Base-by-base conservation (phyloP, 352 stramenopile genomes). In the Plasmopara viticola region DNA sequence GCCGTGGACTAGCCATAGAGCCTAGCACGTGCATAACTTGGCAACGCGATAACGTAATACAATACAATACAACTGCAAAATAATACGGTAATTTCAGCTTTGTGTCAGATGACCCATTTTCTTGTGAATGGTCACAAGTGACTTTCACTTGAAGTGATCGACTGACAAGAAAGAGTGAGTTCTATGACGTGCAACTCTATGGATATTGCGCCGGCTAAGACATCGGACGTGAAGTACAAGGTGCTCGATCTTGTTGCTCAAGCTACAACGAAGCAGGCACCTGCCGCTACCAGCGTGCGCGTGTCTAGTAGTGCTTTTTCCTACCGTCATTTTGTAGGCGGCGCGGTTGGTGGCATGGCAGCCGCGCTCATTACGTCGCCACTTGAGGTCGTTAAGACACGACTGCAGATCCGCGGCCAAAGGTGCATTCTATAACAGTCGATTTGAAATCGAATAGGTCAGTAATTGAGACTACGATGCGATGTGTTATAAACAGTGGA, bases 371-470 rank as follows among this genome's bases (percentile, higher is more conserved):
- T 94, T 62, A 94, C 83, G 48, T 94, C 80, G 30, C 83, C 83
- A 14, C 62, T 94, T 28, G 83, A 94, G 50, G 77, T 94, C 2
- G 80, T 94, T 43, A 90, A 91, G 75, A 94, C 83, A 50, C 78
- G 83, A 8, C 58, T 94, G 59, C 83, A 94, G 62, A 90, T 90
- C 46, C 74, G 74, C 29, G 68, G 65, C 14, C 74, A 75, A 38
- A 72, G 74, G 82, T 93, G 51, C 13, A 64, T 35, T 4, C 4
- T 48, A 25, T 3, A 18, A 2, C 0, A 29, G 15, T 42, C 14
- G 42, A 0, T 20, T 46, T 9, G 9, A 17, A 10, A 17, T 12
- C 7, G 28, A 30, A 37, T n/a, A 41, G 6, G 8, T 41, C 37
- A 39, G 14, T 48, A 17, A 29, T 18, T 38, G 44, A 20, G 20